phyloP scores from a whole-genome alignment of 176 grass and related monocot species.

The Zoysia japonica region DNA sequence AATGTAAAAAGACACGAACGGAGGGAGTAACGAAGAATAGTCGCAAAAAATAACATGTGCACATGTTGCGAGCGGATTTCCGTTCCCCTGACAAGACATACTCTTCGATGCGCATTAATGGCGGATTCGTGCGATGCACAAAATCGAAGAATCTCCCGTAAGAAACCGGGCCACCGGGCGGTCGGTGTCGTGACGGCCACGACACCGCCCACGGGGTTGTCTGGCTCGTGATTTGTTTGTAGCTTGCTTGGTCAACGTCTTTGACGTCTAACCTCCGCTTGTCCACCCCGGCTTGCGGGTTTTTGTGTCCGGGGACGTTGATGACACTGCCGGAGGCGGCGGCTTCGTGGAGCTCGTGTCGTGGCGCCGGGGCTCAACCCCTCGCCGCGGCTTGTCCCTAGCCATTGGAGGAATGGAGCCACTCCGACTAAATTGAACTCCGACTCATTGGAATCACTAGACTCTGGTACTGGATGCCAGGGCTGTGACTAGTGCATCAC shows the following conservation, averaged over 20 bases:
- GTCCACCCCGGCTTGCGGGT: neutral
- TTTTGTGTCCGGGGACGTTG: too few relatives aligned
- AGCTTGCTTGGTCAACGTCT: neutral
- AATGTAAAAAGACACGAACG: too few relatives aligned
- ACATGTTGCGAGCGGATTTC: too few relatives aligned
- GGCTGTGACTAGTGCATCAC: neutral
- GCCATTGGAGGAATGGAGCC: conserved; percentile 12
- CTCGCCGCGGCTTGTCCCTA: neutral
- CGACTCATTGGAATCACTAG: neutral
- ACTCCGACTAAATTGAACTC: neutral
- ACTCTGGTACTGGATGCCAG: too few relatives aligned
- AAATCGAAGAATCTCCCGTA: neutral
- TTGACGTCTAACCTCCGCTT: conserved; percentile 3
- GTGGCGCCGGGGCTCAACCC: neutral
- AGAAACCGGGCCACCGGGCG: neutral
- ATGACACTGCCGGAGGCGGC: neutral
- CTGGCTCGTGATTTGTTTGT: neutral
- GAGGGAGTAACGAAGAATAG: too few relatives aligned
- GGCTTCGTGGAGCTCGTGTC: conserved; percentile 26
- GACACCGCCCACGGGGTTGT: conserved; percentile 3
- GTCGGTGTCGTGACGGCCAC: conserved; percentile 53
- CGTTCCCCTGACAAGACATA: conserved; percentile 14
- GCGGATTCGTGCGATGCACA: conserved; percentile 49
- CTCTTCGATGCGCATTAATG: conserved; percentile 35
- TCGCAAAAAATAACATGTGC: too few relatives aligned